Evolutionary conservation across 306 rosid genomes (phyloP).

Genomic region (Cucumis cinereus): DNA sequence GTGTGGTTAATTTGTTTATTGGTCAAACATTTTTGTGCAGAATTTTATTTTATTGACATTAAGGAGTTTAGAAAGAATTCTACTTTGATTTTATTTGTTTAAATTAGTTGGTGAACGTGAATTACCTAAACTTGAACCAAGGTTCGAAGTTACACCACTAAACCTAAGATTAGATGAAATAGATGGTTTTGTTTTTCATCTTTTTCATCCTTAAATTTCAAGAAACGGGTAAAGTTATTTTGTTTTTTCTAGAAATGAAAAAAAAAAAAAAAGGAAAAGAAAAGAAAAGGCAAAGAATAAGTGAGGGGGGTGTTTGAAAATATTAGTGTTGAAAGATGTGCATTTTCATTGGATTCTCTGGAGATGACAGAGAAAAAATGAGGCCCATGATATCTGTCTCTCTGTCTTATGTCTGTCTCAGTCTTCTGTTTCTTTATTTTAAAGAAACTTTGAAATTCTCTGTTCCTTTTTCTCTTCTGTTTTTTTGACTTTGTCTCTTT

Average conservation of each 20-base stretch:
- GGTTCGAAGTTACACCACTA: no score
- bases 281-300: background rate
- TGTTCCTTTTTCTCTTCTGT: background rate
- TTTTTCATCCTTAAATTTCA: no score
- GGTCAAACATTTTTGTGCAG: no score
- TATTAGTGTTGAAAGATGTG: background rate
- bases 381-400: background rate
- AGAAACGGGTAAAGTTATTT: no score
- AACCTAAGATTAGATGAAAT: no score
- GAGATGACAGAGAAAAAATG: background rate
- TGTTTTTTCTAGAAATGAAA: background rate
- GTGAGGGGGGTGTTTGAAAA: background rate
- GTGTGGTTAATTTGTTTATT: no score
- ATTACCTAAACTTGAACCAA: no score
- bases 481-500: background rate
- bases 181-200: no score
- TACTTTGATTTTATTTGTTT: no score
- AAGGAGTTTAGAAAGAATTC: no score
- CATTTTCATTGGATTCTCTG: slow-evolving; percentile 11
- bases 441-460: background rate
- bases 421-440: background rate
- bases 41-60: background rate
- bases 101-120: no score
- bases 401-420: background rate
- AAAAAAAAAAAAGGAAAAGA: background rate